A percentile compares a stretch with the other conserved stretches of the same genome.
Evolutionary conservation across 805 yeast genomes (phyloP).

Genomic region (Henningerozyma blattae): DNA sequence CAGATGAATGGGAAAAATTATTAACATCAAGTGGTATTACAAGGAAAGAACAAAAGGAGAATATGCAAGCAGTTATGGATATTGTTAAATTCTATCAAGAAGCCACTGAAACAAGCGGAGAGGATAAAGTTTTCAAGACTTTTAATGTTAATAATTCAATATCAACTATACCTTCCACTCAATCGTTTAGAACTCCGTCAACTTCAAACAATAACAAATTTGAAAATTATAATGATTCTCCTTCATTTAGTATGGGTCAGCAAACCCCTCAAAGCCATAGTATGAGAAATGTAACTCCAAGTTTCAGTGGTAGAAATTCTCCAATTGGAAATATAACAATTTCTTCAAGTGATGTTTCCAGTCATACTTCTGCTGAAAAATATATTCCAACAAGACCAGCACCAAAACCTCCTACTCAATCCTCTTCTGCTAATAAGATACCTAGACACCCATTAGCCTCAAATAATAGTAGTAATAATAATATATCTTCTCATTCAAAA

Average conservation of each 20-base stretch:
- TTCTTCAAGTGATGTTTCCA: not conserved
- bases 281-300: conserved; percentile 1
- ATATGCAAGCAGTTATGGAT: conserved; percentile 90
- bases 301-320: conserved; percentile 6
- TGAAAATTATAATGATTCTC: not conserved
- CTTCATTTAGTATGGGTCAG: conserved; percentile 14
- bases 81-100: conserved; percentile 79
- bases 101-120: conserved; percentile 30
- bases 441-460: not conserved
- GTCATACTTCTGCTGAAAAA: conserved; percentile 8
- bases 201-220: conserved; percentile 4
- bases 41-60: conserved; percentile 74
- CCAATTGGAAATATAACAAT: conserved; percentile 7
- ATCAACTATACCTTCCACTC: conserved; percentile 5
- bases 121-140: conserved; percentile 30
- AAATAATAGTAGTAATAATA: not conserved
- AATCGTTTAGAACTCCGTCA: conserved; percentile 26
- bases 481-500: conserved; percentile 2
- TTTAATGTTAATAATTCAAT: conserved; percentile 15
- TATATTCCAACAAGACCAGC: conserved; percentile 60
- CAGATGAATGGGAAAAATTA: conserved; percentile 82
- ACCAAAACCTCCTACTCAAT: conserved; percentile 37
- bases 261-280: not conserved
- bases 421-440: not conserved
- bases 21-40: conserved; percentile 81